phyloP scores from a whole-genome alignment of 228 moss, liverwort and hornwort species.

The Sphagnum fallax region DNA sequence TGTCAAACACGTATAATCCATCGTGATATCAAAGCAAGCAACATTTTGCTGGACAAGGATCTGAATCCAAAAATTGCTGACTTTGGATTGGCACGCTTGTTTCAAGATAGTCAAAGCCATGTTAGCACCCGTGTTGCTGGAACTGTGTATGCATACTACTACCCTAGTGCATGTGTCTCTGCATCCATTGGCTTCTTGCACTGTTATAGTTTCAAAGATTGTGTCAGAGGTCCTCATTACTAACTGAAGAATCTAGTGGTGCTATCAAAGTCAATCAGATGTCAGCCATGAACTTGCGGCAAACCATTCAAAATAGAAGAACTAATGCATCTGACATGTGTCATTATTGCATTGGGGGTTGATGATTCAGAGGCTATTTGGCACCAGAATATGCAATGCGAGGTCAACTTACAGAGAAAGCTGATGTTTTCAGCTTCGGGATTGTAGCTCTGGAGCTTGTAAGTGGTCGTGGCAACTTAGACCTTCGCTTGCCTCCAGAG shows the following conservation, averaged over 20 bases:
- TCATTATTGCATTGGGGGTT: neutral
- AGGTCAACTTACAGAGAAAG: slow-evolving; percentile 53
- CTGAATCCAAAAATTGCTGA: slow-evolving; percentile 50
- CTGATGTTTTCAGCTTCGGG: slow-evolving; percentile 52
- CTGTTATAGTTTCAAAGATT: no score
- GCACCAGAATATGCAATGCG: slow-evolving; percentile 52
- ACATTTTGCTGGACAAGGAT: slow-evolving; percentile 47
- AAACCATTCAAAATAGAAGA: no score
- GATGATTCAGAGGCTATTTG: slow-evolving; percentile 27
- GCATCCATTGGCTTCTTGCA: no score
- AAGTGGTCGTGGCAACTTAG: slow-evolving; percentile 40
- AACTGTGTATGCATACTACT: slow-evolving; percentile 24
- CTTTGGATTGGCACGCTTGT: slow-evolving; percentile 48
- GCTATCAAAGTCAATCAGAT: no score
- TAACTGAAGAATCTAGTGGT: no score
- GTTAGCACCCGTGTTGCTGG: slow-evolving; percentile 52
- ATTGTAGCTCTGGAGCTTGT: slow-evolving; percentile 40
- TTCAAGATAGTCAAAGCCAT: slow-evolving; percentile 33
- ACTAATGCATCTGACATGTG: no score
- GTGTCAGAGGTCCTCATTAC: no score
- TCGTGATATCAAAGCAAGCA: slow-evolving; percentile 64
- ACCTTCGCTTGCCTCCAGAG: slow-evolving; percentile 20
- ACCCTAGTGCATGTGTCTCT: no score
- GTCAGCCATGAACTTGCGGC: no score
- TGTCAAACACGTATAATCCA: slow-evolving; percentile 44